Base-by-base conservation (phyloP, 768 basidiomycete genomes). In the Lactifluus piperatus region DNA sequence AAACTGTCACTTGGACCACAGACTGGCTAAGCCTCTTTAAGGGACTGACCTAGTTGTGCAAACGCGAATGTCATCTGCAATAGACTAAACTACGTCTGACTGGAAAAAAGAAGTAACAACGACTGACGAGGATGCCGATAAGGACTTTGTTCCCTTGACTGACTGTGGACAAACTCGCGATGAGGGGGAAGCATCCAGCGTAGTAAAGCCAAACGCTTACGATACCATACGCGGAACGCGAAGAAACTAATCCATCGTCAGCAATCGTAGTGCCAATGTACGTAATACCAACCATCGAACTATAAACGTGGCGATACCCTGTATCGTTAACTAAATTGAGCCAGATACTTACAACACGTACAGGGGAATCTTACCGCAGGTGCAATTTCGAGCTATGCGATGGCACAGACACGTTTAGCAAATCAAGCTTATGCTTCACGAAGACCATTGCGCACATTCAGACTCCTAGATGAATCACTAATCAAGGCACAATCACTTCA, bases 301-400 rank as follows among this genome's bases (percentile, higher is more conserved):
- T 11, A 32, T 46, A 26, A 54, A 59, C 10, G 58, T 59, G 22
- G 39, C 45, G 13, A 59, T 53, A 20, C 48, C 52, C 58, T 59
- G 8, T 13, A 37, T 46, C 8, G n/a, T 9, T 18, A 18, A 27
- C 26, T 14, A n/a, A 10, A 30, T 52, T 27, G 18, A 18, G 5
- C n/a, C 18, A 27, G n/a, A 18, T 13, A 6, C 26, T 13, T 18
- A 5, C 22, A 10, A 10, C 20, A 41, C 14, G 9, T 26, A 16
- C 45, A 26, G 26, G 20, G 26, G 22, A 20, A 14, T 47, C 58
- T 9, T 22, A 54, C 58, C 41, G 58, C 34, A 1, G 58, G 51
- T 8, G 51, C 51, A 37, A 59, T 51, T 45, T 54, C 58, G 36
- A 59, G 58, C 51, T 54, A 39, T 24, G 13, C 18, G 2, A 22